Conservation (phyloP, 176 grass and related monocot species). For the Stipa capillata region DNA sequence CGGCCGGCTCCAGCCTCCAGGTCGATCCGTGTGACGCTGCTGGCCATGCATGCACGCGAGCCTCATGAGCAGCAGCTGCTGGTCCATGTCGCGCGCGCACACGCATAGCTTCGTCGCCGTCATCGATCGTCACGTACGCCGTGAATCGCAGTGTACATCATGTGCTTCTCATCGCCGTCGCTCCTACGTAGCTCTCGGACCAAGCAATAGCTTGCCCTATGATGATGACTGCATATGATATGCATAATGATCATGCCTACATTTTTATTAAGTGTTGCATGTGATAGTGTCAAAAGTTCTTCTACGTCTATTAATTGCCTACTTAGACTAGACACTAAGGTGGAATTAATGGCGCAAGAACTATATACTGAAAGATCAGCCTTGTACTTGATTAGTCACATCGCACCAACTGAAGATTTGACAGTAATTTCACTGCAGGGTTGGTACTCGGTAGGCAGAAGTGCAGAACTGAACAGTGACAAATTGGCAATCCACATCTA, state of each 20-base stretch:
- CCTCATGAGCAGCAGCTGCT: conserved; percentile 7
- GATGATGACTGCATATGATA: too few relatives aligned
- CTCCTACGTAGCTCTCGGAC: too few relatives aligned
- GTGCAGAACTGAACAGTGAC: neutral
- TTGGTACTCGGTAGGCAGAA: neutral
- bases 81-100: conserved; percentile 20
- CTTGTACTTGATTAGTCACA: too few relatives aligned
- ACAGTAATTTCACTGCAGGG: neutral
- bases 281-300: neutral
- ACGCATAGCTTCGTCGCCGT: neutral
- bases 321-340: conserved; percentile 20
- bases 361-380: too few relatives aligned
- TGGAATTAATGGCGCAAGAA: neutral
- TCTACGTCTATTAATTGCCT: neutral
- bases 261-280: too few relatives aligned
- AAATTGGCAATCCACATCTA: conserved; percentile 35
- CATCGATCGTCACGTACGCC: neutral
- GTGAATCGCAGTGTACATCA: neutral
- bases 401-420: neutral
- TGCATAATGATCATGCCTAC: too few relatives aligned
- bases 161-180: neutral
- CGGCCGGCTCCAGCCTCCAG: neutral
- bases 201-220: neutral
- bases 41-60: conserved; percentile 12
- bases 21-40: neutral